phyloP scores from a whole-genome alignment of 345 rosid species.

The Salix exigua region DNA sequence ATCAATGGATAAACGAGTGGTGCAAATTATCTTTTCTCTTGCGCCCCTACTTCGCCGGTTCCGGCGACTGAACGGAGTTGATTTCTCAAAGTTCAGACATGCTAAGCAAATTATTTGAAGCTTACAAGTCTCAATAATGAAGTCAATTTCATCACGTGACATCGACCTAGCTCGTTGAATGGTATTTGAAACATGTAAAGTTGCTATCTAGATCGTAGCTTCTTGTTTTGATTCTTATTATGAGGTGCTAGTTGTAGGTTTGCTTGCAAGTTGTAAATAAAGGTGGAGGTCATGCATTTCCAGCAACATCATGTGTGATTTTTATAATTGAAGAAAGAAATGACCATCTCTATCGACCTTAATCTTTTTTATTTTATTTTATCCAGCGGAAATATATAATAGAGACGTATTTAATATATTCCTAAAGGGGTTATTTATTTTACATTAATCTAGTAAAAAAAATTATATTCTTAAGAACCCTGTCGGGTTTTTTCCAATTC shows the following conservation, averaged over 20 bases:
- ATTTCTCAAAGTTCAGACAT: neutral
- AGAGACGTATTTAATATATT: neutral
- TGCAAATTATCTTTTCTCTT: neutral
- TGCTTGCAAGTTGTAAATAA: neutral
- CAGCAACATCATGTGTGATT: too few relatives aligned
- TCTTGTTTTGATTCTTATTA: neutral
- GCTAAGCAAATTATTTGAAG: neutral
- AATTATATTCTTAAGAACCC: neutral
- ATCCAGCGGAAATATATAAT: neutral
- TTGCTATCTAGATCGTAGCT: neutral
- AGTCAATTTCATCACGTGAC: neutral
- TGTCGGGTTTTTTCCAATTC: neutral
- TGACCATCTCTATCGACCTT: neutral
- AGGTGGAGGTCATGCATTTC: too few relatives aligned
- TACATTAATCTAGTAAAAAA: neutral
- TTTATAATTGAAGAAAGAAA: neutral
- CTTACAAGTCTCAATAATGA: neutral
- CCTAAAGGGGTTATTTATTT: neutral
- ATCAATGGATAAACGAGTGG: neutral
- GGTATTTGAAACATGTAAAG: neutral
- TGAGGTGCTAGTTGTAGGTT: neutral
- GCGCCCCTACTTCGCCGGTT: neutral
- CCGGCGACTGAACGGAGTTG: neutral
- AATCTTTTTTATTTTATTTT: neutral
- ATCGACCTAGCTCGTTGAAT: neutral